Evolutionary conservation across 768 basidiomycete genomes (phyloP).

Genomic region (Amanita muscaria): DNA sequence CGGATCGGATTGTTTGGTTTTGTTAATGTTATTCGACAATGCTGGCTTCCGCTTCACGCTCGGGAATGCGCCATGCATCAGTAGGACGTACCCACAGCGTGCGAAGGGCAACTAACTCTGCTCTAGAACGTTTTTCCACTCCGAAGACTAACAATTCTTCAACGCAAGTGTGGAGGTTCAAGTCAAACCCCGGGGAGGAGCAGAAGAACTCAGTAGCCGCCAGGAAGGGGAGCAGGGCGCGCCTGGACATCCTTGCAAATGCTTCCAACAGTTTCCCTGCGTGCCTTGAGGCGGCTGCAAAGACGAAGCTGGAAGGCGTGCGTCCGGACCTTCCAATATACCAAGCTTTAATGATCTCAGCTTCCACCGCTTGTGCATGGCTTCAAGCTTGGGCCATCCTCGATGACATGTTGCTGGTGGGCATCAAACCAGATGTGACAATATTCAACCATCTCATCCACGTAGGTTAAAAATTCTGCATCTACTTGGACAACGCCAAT

Average conservation of each 20-base stretch:
- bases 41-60: background rate
- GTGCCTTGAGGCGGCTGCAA: constrained; percentile 35
- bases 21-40: background rate
- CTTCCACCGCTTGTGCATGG: constrained; percentile 32
- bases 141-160: background rate
- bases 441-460: constrained; percentile 54
- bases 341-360: constrained; percentile 43
- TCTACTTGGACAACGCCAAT: background rate
- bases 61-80: background rate
- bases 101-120: background rate
- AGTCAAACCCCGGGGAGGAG: constrained; percentile 2
- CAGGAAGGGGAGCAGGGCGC: constrained; percentile 12
- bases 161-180: constrained; percentile 6
- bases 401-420: constrained; percentile 54
- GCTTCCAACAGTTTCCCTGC: constrained; percentile 28
- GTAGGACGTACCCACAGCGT: background rate
- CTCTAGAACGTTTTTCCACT: background rate
- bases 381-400: constrained; percentile 56
- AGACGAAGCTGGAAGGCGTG: constrained; percentile 51
- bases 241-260: constrained; percentile 20
- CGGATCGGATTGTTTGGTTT: too few species aligned
- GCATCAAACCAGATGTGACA: constrained; percentile 38
- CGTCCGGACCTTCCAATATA: constrained; percentile 50
- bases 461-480: constrained; percentile 26
- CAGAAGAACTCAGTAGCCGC: constrained; percentile 2